Evolutionary conservation across 1,284 basidiomycete genomes (phyloP), one percentile per base, ranked within the genome.

Genomic region (Rhodotorula sp.): DNA sequence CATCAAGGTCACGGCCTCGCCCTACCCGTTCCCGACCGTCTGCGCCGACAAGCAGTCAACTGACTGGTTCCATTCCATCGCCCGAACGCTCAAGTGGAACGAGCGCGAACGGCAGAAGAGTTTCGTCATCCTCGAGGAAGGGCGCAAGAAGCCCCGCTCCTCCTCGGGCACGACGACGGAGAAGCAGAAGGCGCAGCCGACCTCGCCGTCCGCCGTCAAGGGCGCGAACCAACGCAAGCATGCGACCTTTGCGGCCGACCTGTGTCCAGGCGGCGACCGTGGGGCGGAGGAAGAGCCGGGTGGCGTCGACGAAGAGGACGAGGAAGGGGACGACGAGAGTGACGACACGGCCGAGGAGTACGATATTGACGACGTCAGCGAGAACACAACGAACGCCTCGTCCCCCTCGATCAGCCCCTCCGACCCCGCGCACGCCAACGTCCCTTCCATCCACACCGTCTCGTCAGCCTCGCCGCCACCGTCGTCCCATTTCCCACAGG

Each of bases 31-130:
- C 85, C 96, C 96, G 0, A 99, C 96, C 1, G 93, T 99, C 9
- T 98, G 94, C 78, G 92, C 92, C 16, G 92, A 97, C 78, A 96
- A 95, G 74, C 94, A 97, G 80, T 94, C 91, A 11, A 93, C 90
- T 5, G 95, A 99, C 79, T 99, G 96, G 96, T 99, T 99, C 87
- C 88, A 92, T 72, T 87, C 94, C 16, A 99, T 97, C 73, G 91
- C 90, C 44, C 86, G 94, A n/a, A 98, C 94, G 13, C 84, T 98
- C 64, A 93, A 94, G 79, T 98, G 94, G 92, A 97, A 97, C 82
- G 79, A 99, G 80, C 88, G 96, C 28, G 93, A 97, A 80, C 87
- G 93, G 55, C 94, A 97, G 78, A 97, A 96, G 80, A 94, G 92
- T 8, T 97, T 97, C 77, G 94, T 97, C 52, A 91, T 97, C n/a